Percentiles rank a stretch among this genome's conserved stretches.
Conservation (phyloP, 192 early-diverging fungal species). For the Phlyctochytrium bullatum region DNA sequence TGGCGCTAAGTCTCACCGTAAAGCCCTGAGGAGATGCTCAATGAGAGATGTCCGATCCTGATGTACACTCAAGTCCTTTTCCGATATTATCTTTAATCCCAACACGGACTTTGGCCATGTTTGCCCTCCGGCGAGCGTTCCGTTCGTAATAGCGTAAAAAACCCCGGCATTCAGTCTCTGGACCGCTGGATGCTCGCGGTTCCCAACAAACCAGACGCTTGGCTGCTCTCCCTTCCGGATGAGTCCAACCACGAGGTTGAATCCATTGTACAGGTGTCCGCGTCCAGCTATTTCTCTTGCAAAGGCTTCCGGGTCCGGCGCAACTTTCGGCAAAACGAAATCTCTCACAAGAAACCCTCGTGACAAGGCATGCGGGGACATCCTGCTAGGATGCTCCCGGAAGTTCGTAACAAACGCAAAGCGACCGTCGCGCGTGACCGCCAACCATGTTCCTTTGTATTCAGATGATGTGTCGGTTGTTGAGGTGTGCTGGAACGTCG, state of each 20-base stretch:
- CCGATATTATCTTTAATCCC: no score
- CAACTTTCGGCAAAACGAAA: constrained; percentile 17
- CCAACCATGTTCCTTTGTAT: constrained; percentile 38
- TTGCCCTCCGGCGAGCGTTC: constrained; percentile 23
- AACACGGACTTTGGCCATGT: constrained; percentile 13
- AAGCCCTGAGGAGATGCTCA: neutral
- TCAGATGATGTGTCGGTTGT: neutral
- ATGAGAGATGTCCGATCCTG: neutral
- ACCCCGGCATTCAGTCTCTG: constrained; percentile 6
- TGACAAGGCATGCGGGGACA: constrained; percentile 21
- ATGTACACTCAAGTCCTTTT: no score
- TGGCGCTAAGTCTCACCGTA: neutral
- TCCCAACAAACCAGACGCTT: constrained; percentile 31
- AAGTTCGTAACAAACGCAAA: constrained; percentile 44
- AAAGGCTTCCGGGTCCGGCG: constrained; percentile 11
- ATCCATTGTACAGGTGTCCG: constrained; percentile 34
- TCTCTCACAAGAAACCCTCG: constrained; percentile 37
- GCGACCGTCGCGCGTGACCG: constrained; percentile 17
- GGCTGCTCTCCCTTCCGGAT: neutral
- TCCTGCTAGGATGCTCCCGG: constrained; percentile 18
- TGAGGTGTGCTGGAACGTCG: neutral
- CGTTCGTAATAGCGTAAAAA: constrained; percentile 37
- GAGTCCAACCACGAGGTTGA: constrained; percentile 43
- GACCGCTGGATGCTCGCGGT: constrained; percentile 8
- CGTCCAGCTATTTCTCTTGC: neutral